phyloP scores from a whole-genome alignment of 768 basidiomycete genomes.

The Tephrocybe sp. region DNA sequence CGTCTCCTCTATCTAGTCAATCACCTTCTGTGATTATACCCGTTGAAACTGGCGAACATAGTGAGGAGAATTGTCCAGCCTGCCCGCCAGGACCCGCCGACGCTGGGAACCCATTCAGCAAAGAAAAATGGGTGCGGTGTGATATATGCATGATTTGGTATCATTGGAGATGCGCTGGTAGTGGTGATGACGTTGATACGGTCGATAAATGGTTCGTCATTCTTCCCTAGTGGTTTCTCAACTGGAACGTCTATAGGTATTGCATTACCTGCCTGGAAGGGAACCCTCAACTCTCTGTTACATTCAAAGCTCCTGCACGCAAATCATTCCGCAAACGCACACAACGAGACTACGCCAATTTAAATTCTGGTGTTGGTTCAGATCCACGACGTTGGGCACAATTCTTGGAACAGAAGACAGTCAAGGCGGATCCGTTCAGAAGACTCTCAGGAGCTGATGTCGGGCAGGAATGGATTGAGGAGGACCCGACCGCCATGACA shows the following conservation, averaged over 20 bases:
- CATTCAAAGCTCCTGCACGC: slow-evolving; percentile 74
- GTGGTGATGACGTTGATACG: slow-evolving; percentile 59
- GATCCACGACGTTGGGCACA: slow-evolving; percentile 69
- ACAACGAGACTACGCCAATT: slow-evolving; percentile 76
- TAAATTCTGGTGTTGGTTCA: slow-evolving; percentile 63
- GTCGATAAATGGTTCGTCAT: slow-evolving; percentile 77
- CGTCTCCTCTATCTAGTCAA: slow-evolving; percentile 25
- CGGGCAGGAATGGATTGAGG: slow-evolving; percentile 73
- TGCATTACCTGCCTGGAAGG: slow-evolving; percentile 62
- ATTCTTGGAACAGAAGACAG: slow-evolving; percentile 66
- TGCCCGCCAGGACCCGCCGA: slow-evolving; percentile 40
- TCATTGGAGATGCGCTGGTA: slow-evolving; percentile 80
- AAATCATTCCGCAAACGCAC: slow-evolving; percentile 79
- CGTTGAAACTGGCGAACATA: slow-evolving; percentile 18
- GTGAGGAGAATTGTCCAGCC: slow-evolving; percentile 46
- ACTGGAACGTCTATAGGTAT: slow-evolving; percentile 49
- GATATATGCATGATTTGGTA: slow-evolving; percentile 83
- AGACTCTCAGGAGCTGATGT: slow-evolving; percentile 68
- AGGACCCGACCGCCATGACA: slow-evolving; percentile 68
- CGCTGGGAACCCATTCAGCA: slow-evolving; percentile 37
- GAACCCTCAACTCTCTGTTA: slow-evolving; percentile 64
- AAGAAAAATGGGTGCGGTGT: slow-evolving; percentile 82
- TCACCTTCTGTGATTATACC: slow-evolving; percentile 29
- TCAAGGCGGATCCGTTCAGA: slow-evolving; percentile 63
- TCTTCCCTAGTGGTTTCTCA: slow-evolving; percentile 3